phyloP scores from a whole-genome alignment of 164 flowering plant genomes.

The Sextonia rubra region DNA sequence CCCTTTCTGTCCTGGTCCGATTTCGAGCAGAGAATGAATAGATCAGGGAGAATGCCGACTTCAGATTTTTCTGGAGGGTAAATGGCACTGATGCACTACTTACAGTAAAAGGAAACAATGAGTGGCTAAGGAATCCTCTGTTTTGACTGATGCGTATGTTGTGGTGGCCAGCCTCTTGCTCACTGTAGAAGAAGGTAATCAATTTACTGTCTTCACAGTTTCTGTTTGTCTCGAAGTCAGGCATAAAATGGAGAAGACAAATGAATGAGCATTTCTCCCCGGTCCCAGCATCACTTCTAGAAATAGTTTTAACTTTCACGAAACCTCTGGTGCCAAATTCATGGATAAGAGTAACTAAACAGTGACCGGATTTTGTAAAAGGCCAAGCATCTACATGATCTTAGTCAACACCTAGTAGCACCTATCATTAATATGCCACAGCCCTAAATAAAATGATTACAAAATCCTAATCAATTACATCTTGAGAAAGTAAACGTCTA shows the following conservation, averaged over 20 bases:
- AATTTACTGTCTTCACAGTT: neutral
- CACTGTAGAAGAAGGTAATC: neutral
- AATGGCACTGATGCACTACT: neutral
- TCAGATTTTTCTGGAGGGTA: neutral
- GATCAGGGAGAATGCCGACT: neutral
- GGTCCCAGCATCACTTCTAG: neutral
- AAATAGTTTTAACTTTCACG: too few relatives aligned
- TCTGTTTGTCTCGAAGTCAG: neutral
- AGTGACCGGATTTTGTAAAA: neutral
- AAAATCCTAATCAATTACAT: neutral
- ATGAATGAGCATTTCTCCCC: neutral
- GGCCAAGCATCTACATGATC: neutral
- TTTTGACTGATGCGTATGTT: neutral
- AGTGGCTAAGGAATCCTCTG: neutral
- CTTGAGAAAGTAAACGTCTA: neutral
- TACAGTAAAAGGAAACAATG: neutral
- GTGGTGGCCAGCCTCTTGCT: neutral
- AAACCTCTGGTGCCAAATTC: neutral
- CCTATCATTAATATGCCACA: neutral
- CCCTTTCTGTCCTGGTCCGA: too few relatives aligned
- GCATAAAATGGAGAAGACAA: neutral
- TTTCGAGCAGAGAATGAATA: neutral
- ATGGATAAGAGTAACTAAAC: neutral
- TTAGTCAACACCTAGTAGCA: neutral
- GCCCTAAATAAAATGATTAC: neutral